Evolutionary conservation across 768 basidiomycete species (phyloP), one percentile per base, ranked within the genome.

Genomic region (Termitomyces titanicus): DNA sequence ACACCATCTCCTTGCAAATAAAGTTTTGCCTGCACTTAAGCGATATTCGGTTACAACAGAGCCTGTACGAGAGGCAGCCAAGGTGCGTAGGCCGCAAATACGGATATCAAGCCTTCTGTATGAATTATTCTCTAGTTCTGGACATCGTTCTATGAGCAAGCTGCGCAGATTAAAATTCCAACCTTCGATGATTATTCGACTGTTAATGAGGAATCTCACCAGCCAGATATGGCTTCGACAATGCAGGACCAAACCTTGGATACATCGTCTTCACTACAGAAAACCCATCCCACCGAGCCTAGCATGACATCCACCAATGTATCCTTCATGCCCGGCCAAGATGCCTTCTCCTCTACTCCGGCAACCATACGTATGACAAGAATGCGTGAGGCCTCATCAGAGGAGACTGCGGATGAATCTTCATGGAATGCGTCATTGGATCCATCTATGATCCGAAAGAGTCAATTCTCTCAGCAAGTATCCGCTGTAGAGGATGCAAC

Each of bases 121-220:
- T n/a, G 12, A 15, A 38, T 27, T 29, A 40, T 11, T 44, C 4
- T 24, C 0, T 63, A 96, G 95, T 98, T 98, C 68, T 98, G 96
- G 95, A 88, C 87, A 4, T 88, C 91, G 0, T 98, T 99, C 77
- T 98, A 94, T 66, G 94, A 98, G 65, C 84, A 89, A 56, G 93
- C 94, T 9, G 95, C 96, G 3, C 87, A 92, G 62, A 88, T 94
- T 27, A 84, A 86, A 38, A 88, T 94, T 42, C 86, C 88, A 4
- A 84, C 83, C 1, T 84, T 79, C 33, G 91, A 85, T 13, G 86
- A 91, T 53, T 79, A 83, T 55, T 82, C 80, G n/a, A 79, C 74
- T 7, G 73, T 76, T 39, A 76, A 81, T 45, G 85, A 83, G 39
- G 72, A 76, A 18, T 71, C 75, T 6, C 77, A 78, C 0, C 71